Evolutionary conservation across 805 yeast species (phyloP).

Genomic region (Brettanomyces custersianus): DNA sequence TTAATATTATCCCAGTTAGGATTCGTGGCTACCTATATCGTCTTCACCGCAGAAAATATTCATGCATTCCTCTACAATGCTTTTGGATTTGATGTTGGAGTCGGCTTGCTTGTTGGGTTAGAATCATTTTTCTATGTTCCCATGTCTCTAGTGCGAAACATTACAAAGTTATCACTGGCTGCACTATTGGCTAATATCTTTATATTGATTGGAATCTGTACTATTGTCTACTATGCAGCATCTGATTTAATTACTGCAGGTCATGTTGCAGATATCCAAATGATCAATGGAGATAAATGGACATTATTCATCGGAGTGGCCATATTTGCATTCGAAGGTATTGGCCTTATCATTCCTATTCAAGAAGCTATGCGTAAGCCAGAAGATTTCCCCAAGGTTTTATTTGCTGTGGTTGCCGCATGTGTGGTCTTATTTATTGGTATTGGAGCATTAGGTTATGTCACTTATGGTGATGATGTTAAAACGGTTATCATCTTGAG

Average conservation of each 20-base stretch:
- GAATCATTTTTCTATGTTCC: conserved; percentile 59
- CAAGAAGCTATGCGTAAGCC: conserved; percentile 78
- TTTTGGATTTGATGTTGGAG: conserved; percentile 30
- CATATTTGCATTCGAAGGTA: conserved; percentile 83
- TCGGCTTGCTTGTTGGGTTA: conserved; percentile 38
- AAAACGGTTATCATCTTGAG: conserved; percentile 65
- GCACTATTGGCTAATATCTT: conserved; percentile 66
- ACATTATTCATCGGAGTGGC: conserved; percentile 76
- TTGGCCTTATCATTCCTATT: conserved; percentile 73
- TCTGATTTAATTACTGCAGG: conserved; percentile 36
- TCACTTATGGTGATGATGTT: conserved; percentile 56
- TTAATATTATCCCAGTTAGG: conserved; percentile 69
- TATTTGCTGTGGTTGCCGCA: conserved; percentile 50
- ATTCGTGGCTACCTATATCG: conserved; percentile 72
- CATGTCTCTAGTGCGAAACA: conserved; percentile 63
- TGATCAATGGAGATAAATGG: conserved; percentile 50
- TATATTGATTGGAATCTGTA: conserved; percentile 55
- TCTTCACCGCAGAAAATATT: conserved; percentile 67
- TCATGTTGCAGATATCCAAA: conserved; percentile 40
- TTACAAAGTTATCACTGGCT: conserved; percentile 63
- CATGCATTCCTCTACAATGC: conserved; percentile 52
- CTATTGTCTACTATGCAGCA: conserved; percentile 50
- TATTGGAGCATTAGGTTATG: conserved; percentile 61
- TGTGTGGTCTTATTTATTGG: conserved; percentile 55
- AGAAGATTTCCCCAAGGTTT: conserved; percentile 58